Evolutionary conservation across 306 rosid species (phyloP).

Genomic region (Macrotyloma uniflorum): DNA sequence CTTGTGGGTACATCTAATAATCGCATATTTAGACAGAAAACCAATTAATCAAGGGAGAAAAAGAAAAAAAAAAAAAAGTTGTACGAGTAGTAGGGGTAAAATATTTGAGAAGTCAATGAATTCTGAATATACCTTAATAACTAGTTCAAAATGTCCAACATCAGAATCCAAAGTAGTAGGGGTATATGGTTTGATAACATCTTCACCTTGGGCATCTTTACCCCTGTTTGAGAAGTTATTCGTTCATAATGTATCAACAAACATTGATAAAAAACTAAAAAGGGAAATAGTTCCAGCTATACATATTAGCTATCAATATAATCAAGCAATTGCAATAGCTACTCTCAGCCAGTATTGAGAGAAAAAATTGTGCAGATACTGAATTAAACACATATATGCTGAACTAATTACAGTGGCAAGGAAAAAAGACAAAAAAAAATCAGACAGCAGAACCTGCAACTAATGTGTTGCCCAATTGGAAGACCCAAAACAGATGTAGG

Average conservation of each 20-base stretch:
- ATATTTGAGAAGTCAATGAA: conserved; percentile 4
- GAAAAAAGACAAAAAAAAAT: conserved; percentile 18
- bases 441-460: conserved; percentile 78
- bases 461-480: conserved; percentile 98
- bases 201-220: conserved; percentile 85
- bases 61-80: no score
- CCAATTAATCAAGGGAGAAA: conserved; percentile 18
- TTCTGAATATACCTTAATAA: conserved; percentile 69
- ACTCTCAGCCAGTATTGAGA: conserved; percentile 18
- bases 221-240: conserved; percentile 67
- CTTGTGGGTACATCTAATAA: conserved; percentile 97
- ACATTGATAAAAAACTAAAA: neutral
- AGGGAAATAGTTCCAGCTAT: neutral
- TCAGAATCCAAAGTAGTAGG: conserved; percentile 97
- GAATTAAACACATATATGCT: conserved; percentile 9
- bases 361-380: neutral
- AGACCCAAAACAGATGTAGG: conserved; percentile 91
- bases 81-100: no score
- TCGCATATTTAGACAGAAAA: conserved; percentile 14
- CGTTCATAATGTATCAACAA: conserved; percentile 14
- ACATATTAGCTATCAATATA: neutral
- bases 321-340: neutral
- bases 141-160: conserved; percentile 89
- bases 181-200: conserved; percentile 88
- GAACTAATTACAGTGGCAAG: neutral